Conservation (phyloP, 306 rosid species). For the Trichosanthes cucumerina region DNA sequence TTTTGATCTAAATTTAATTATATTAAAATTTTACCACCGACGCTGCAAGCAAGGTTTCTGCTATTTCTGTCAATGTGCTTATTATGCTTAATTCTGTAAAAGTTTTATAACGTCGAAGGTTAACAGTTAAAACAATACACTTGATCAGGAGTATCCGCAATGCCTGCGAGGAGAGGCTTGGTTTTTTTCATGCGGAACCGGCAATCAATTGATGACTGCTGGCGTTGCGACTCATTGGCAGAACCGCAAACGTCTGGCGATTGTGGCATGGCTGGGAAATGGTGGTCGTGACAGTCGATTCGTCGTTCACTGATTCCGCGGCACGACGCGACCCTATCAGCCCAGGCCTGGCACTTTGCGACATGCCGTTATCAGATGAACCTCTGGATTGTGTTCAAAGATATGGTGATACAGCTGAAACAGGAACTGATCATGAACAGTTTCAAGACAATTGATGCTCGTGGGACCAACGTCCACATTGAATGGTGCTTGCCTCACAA, state of each 20-base stretch:
- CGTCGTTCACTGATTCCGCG: constrained; percentile 73
- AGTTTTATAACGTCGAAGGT: background rate
- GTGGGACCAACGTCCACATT: constrained; percentile 86
- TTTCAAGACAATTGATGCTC: constrained; percentile 91
- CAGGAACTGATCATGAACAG: constrained; percentile 90
- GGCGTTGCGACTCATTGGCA: constrained; percentile 96
- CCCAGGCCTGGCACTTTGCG: constrained; percentile 87
- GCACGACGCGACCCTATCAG: constrained; percentile 67
- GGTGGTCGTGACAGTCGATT: constrained; percentile 95
- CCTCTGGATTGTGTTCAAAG: constrained; percentile 97
- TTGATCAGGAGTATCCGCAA: constrained; percentile 67
- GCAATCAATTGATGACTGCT: constrained; percentile 93
- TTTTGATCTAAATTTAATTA: background rate
- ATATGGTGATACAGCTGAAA: constrained; percentile 90
- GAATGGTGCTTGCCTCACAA: constrained; percentile 86
- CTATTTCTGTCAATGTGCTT: background rate
- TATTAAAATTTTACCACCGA: constrained; percentile 4
- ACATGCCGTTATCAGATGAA: constrained; percentile 63
- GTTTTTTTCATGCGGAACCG: constrained; percentile 87
- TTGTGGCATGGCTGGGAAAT: constrained; percentile 95
- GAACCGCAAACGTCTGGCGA: constrained; percentile 95
- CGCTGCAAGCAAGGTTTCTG: background rate
- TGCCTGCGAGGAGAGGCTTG: constrained; percentile 74
- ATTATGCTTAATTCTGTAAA: background rate
- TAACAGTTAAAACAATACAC: constrained; percentile 4